Evolutionary conservation across 116 monocot genomes (phyloP).

Genomic region (Papilionanthe hybrid): DNA sequence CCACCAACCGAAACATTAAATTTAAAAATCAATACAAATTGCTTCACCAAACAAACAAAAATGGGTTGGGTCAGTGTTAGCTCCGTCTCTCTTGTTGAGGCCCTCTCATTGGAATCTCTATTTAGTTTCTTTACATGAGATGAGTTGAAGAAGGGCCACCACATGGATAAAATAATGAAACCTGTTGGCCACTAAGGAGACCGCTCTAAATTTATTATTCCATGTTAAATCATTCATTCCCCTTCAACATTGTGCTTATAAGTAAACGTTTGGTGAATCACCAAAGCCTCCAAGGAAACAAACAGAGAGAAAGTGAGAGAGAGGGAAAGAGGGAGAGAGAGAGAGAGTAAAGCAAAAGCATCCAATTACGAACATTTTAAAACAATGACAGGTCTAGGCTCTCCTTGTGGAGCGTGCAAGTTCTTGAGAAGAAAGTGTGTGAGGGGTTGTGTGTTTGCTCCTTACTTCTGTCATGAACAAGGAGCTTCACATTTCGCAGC

Average conservation of each 20-base stretch:
- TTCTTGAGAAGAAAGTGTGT: constrained; percentile 88
- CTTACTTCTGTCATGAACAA: constrained; percentile 90
- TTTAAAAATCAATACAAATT: background rate
- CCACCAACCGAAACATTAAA: background rate
- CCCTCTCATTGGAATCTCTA: constrained; percentile 30
- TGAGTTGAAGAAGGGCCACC: constrained; percentile 25
- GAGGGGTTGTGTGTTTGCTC: constrained; percentile 74
- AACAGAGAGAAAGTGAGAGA: constrained; percentile 1
- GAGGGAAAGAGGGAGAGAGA: too few relatives aligned
- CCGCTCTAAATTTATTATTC: constrained; percentile 48
- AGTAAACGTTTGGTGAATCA: constrained; percentile 10
- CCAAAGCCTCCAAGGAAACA: background rate
- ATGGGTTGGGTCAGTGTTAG: constrained; percentile 20
- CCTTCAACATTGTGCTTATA: constrained; percentile 33
- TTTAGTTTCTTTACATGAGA: constrained; percentile 16
- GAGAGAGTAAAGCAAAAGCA: constrained; percentile 6
- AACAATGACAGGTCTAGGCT: constrained; percentile 75
- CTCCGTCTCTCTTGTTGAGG: constrained; percentile 7
- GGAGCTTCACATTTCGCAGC: constrained; percentile 81
- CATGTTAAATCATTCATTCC: constrained; percentile 18
- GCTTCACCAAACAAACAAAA: constrained; percentile 12
- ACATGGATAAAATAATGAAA: constrained; percentile 19
- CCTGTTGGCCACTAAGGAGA: constrained; percentile 61
- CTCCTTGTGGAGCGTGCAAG: constrained; percentile 96
- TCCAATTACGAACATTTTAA: constrained; percentile 4